Percentiles rank a stretch among this genome's conserved stretches.
Evolutionary conservation across 2,329 filamentous ascomycete genomes (phyloP).

Genomic region (Magnaporthiopsis poae): DNA sequence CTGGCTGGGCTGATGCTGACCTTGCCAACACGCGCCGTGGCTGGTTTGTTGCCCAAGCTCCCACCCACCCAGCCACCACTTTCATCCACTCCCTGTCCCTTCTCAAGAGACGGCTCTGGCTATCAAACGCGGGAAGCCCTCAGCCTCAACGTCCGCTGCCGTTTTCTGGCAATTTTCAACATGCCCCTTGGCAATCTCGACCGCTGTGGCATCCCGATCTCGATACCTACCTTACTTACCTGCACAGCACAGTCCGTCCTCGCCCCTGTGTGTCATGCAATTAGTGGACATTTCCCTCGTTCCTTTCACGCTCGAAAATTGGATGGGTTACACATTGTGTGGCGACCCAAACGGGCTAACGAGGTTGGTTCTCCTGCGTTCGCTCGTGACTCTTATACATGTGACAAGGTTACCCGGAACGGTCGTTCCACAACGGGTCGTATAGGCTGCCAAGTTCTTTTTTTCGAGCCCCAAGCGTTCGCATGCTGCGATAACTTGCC

Average conservation of each 20-base stretch:
- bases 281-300: neutral
- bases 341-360: neutral
- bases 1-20: neutral
- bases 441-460: neutral
- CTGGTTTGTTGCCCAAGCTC: neutral
- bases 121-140: neutral
- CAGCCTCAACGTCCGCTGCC: neutral
- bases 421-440: neutral
- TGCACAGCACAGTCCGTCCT: neutral
- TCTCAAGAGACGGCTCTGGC: neutral
- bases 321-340: neutral
- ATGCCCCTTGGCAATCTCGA: neutral
- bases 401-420: neutral
- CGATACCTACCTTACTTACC: neutral
- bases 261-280: neutral
- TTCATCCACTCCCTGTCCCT: neutral
- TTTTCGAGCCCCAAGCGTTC: neutral
- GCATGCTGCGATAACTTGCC: neutral
- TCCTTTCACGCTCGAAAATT: no score
- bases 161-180: neutral
- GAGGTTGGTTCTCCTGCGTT: neutral
- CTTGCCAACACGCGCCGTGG: neutral
- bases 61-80: no score
- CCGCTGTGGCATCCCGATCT: neutral
- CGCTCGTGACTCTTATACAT: neutral